phyloP scores from a whole-genome alignment of 2,329 filamentous ascomycete species.

The Tothia fuscella region DNA sequence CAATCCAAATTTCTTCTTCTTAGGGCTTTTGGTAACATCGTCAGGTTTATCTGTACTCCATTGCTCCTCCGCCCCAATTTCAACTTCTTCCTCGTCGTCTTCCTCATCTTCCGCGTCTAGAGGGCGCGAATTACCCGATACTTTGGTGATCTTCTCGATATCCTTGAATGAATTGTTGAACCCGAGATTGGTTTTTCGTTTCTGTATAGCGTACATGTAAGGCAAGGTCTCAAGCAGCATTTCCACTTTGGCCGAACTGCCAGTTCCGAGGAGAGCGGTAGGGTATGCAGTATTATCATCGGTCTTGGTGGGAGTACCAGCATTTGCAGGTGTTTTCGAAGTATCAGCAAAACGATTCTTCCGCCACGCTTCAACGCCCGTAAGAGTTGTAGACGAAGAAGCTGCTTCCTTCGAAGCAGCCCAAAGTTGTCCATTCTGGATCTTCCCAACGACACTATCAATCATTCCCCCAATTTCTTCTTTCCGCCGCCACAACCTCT shows the following conservation, averaged over 20 bases:
- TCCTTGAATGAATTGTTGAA: slow-evolving; percentile 34
- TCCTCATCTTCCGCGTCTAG: slow-evolving; percentile 21
- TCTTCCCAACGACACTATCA: slow-evolving; percentile 53
- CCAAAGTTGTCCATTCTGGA: slow-evolving; percentile 31
- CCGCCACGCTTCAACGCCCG: slow-evolving; percentile 27
- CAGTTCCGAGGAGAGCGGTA: slow-evolving; percentile 37
- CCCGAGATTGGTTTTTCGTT: slow-evolving; percentile 16
- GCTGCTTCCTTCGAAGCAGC: slow-evolving; percentile 12
- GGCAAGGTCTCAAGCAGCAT: slow-evolving; percentile 77
- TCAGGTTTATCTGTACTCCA: slow-evolving; percentile 32
- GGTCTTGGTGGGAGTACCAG: neutral
- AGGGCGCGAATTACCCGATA: slow-evolving; percentile 44
- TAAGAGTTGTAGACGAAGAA: neutral
- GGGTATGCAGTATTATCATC: slow-evolving; percentile 1
- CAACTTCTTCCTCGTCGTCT: slow-evolving; percentile 15
- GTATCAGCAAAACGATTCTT: slow-evolving; percentile 13
- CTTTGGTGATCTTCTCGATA: slow-evolving; percentile 56
- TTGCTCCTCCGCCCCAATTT: slow-evolving; percentile 20
- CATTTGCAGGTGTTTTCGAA: slow-evolving; percentile 5
- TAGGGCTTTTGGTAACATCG: slow-evolving; percentile 16
- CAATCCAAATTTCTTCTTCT: slow-evolving; percentile 16
- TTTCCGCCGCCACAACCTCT: slow-evolving; percentile 70
- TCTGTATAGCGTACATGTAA: slow-evolving; percentile 59
- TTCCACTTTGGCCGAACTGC: slow-evolving; percentile 52
- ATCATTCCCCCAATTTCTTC: slow-evolving; percentile 71